phyloP scores from a whole-genome alignment of 2,329 filamentous ascomycete genomes.

The Neobulgaria alba region DNA sequence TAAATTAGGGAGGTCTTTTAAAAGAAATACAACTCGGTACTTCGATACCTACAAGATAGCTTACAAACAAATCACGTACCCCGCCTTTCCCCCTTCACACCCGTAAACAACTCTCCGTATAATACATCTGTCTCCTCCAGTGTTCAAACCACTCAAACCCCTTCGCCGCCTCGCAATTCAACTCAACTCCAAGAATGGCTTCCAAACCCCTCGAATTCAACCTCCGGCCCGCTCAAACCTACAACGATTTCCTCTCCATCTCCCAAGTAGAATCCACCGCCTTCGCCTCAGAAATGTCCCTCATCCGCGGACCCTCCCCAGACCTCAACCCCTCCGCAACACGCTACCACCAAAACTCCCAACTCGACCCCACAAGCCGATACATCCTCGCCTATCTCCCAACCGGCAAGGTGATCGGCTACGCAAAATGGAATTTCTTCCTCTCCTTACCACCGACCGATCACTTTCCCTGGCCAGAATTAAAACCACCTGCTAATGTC shows the following conservation, averaged over 20 bases:
- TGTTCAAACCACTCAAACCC: no score
- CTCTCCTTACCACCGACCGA: no score
- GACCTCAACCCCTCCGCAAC: background rate
- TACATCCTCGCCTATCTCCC: conserved; percentile 2
- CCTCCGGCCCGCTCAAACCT: background rate
- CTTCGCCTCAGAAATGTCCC: no score
- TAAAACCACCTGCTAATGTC: background rate
- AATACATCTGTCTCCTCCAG: no score
- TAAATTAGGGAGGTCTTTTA: no score
- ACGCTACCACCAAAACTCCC: background rate
- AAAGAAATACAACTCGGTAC: no score
- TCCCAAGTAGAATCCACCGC: background rate
- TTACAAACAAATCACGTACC: no score
- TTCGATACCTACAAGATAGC: no score
- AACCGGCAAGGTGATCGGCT: conserved; percentile 4
- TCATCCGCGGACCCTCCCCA: background rate
- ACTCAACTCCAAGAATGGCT: background rate
- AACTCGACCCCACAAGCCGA: background rate
- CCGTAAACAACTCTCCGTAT: no score
- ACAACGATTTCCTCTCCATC: background rate
- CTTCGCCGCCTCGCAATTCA: no score
- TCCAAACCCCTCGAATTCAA: background rate
- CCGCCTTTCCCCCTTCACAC: no score
- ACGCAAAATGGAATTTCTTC: conserved; percentile 10
- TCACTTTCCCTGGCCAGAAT: conserved; percentile 2